Evolutionary conservation across 2,329 filamentous ascomycete genomes (phyloP).

Genomic region (Harringtonia lauricola): DNA sequence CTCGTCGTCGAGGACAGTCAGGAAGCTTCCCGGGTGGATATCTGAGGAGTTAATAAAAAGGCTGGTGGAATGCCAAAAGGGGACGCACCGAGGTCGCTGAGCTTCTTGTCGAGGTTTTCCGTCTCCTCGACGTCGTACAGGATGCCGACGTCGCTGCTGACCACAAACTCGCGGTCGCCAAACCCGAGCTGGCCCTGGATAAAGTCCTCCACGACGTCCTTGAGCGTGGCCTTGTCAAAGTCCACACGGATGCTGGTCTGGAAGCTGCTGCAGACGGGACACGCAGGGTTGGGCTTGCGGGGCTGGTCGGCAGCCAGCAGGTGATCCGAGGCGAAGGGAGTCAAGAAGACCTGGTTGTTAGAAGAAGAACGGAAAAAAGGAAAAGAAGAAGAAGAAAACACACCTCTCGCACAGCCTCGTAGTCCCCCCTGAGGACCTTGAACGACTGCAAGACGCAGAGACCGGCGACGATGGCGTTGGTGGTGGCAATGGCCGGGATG

Average conservation of each 20-base stretch:
- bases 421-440: conserved; percentile 72
- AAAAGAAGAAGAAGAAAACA: conserved; percentile 7
- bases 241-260: conserved; percentile 60
- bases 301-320: conserved; percentile 47
- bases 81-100: conserved; percentile 60
- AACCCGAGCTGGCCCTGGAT: conserved; percentile 63
- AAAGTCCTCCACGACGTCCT: conserved; percentile 67
- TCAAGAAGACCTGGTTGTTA: conserved; percentile 58
- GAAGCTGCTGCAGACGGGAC: conserved; percentile 70
- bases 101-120: conserved; percentile 71
- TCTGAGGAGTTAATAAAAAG: conserved; percentile 25
- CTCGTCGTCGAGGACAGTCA: conserved; percentile 79
- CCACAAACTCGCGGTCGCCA: conserved; percentile 59
- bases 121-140: conserved; percentile 85
- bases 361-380: conserved; percentile 1
- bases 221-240: conserved; percentile 59
- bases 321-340: conserved; percentile 49
- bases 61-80: neutral
- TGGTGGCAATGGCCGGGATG: conserved; percentile 95
- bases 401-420: conserved; percentile 64
- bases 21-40: conserved; percentile 60
- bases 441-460: conserved; percentile 87
- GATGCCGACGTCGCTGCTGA: conserved; percentile 64
- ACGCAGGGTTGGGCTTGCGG: conserved; percentile 64
- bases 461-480: conserved; percentile 90